A percentile compares a stretch with the other conserved stretches of the same genome.
Conservation (phyloP, 148 eudicot species). For the Tetragonia tetragonoides region DNA sequence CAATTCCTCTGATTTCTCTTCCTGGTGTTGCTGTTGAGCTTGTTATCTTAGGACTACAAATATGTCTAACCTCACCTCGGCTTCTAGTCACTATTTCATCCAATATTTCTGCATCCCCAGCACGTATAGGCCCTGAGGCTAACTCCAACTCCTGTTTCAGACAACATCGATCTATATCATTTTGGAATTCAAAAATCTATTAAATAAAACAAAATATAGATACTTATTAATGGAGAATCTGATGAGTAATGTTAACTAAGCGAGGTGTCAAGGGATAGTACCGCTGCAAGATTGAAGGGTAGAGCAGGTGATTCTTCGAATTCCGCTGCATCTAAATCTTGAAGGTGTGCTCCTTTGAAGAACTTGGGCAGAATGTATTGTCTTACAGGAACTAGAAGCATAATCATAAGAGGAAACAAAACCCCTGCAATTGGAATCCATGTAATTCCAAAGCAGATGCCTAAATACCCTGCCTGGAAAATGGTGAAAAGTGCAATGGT, state of each 20-base stretch:
- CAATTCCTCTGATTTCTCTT: slow-evolving; percentile 36
- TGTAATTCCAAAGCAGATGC: slow-evolving; percentile 78
- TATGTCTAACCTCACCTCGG: slow-evolving; percentile 73
- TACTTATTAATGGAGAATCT: no score
- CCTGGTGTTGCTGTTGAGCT: slow-evolving; percentile 69
- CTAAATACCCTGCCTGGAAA: slow-evolving; percentile 69
- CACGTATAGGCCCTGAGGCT: slow-evolving; percentile 45
- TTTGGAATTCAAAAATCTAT: neutral
- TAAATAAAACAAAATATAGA: no score
- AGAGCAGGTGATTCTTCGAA: slow-evolving; percentile 84
- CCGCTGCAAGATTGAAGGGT: slow-evolving; percentile 59
- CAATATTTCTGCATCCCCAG: slow-evolving; percentile 59
- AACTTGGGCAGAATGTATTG: slow-evolving; percentile 81
- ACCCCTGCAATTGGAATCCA: slow-evolving; percentile 93
- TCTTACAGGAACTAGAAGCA: slow-evolving; percentile 88
- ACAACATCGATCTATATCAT: slow-evolving; percentile 4
- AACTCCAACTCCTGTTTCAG: slow-evolving; percentile 58
- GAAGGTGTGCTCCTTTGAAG: slow-evolving; percentile 80
- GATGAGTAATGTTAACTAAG: no score
- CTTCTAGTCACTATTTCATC: slow-evolving; percentile 83
- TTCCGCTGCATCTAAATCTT: slow-evolving; percentile 89
- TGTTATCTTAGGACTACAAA: slow-evolving; percentile 61
- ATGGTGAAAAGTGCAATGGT: slow-evolving; percentile 68
- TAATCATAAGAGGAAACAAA: slow-evolving; percentile 79
- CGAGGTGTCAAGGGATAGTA: slow-evolving; percentile 22